Evolutionary conservation across 768 basidiomycete genomes (phyloP).

Genomic region (Termitomyces sp.): DNA sequence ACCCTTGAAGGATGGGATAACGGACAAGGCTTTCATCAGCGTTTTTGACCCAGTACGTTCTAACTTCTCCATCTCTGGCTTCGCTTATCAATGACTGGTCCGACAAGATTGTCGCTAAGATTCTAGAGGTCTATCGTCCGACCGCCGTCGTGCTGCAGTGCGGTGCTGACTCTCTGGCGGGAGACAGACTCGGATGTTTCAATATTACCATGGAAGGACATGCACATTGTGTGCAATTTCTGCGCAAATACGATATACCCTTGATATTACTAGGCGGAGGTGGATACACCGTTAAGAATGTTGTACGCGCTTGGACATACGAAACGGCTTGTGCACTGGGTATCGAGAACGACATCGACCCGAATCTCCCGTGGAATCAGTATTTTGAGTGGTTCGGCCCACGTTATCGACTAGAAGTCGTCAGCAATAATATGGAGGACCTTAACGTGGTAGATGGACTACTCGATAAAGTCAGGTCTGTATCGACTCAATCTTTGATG

Average conservation of each 20-base stretch:
- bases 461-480: constrained; percentile 72
- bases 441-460: constrained; percentile 78
- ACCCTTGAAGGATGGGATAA: constrained; percentile 90
- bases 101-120: constrained; percentile 68
- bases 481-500: constrained; percentile 5
- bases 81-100: background rate
- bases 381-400: constrained; percentile 99
- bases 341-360: constrained; percentile 69
- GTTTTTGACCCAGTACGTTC: constrained; percentile 87
- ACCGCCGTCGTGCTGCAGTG: constrained; percentile 90
- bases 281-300: constrained; percentile 96
- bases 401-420: constrained; percentile 87
- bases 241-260: constrained; percentile 78
- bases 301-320: constrained; percentile 91
- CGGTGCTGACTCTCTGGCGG: constrained; percentile 91
- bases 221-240: constrained; percentile 83
- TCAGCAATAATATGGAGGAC: constrained; percentile 92
- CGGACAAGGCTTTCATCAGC: constrained; percentile 78
- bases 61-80: background rate
- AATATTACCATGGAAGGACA: constrained; percentile 96
- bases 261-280: constrained; percentile 92
- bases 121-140: constrained; percentile 85
- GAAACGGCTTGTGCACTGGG: constrained; percentile 96
- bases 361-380: constrained; percentile 77
- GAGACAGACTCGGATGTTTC: constrained; percentile 94